Evolutionary conservation across 345 rosid species (phyloP), one percentile per base, ranked within the genome.

Genomic region (Pistacia vera): DNA sequence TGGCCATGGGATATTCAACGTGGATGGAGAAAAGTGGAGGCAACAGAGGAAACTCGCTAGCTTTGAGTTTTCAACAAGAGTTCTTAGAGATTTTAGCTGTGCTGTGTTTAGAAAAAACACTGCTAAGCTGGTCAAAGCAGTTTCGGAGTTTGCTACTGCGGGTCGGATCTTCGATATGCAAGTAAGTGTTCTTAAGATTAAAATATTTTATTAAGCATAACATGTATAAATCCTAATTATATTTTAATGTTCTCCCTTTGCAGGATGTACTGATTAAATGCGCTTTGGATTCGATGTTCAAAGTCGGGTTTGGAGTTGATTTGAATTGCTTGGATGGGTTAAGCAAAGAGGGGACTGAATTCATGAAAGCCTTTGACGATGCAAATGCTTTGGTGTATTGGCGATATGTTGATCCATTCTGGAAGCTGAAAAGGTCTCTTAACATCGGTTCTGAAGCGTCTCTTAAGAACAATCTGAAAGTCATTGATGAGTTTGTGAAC

Each of bases 21-120:
- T 82, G 49, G 92, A 94, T 74, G 97, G 97, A 20, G 93, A 89
- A 3, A 91, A 85, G 74, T 94, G 97, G 98, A 81, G 74, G 81
- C 91, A 91, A 30, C 98, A 94, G 80, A 85, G 98, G 75, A 94
- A 94, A 86, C 85, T 89, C 1, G 88, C 95, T 0, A 92, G 95
- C 80, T 85, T 81, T 33, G 97, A 94, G 85, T 94, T 94, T 71
- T 91, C 92, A 0, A 81, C 95, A 0, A 85, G 91, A 49, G 90
- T 91, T 36, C 84, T 94, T 2, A 82, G 97, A 72, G 97, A 92
- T 8, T 92, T 87, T 70, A 91, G 93, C 75, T 87, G 95, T 57
- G 74, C 77, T 14, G 94, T 91, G 52, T 92, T 94, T 62, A 80
- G 95, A 71, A 77, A 35, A 59, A 92, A 89, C 41, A 90, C 90